Evolutionary conservation across 345 rosid genomes (phyloP).

Genomic region (Camelina neglecta): DNA sequence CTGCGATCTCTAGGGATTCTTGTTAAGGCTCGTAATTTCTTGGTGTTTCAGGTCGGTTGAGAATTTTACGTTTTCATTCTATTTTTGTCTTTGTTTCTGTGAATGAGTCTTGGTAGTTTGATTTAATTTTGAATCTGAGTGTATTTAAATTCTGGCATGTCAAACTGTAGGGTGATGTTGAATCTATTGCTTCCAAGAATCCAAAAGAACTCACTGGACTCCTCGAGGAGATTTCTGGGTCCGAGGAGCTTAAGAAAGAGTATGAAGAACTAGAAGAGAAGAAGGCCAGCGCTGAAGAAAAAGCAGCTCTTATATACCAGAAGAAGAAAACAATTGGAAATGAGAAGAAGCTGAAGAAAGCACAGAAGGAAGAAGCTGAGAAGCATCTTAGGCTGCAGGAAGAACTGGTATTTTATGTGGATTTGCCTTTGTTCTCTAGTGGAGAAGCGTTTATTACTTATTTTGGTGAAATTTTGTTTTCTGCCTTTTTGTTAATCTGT

Average conservation of each 20-base stretch:
- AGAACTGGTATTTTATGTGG: constrained; percentile 64
- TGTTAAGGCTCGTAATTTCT: constrained; percentile 95
- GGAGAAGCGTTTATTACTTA: constrained; percentile 19
- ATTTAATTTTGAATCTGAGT: neutral
- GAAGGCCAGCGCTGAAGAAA: constrained; percentile 88
- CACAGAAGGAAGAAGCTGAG: constrained; percentile 99
- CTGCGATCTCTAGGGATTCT: constrained; percentile 85
- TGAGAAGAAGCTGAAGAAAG: constrained; percentile 98
- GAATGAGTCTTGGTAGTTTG: neutral
- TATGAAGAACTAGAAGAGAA: constrained; percentile 79
- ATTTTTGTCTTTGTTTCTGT: constrained; percentile 2
- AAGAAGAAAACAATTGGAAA: constrained; percentile 74
- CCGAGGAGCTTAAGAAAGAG: constrained; percentile 91
- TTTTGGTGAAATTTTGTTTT: neutral
- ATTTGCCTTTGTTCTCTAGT: neutral
- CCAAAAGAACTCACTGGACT: constrained; percentile 91
- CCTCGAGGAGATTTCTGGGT: constrained; percentile 94
- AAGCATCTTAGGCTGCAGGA: constrained; percentile 87
- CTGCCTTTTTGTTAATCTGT: constrained; percentile 19
- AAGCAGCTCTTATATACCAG: constrained; percentile 78
- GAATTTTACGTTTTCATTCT: neutral
- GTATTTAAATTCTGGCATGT: constrained; percentile 8
- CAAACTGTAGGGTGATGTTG: constrained; percentile 87
- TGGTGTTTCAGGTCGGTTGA: constrained; percentile 85
- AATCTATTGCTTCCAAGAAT: constrained; percentile 96